Percentiles rank a stretch among this genome's conserved stretches.
phyloP scores from a whole-genome alignment of 495 filamentous ascomycete genomes.

The Hyaloscypha variabilis region DNA sequence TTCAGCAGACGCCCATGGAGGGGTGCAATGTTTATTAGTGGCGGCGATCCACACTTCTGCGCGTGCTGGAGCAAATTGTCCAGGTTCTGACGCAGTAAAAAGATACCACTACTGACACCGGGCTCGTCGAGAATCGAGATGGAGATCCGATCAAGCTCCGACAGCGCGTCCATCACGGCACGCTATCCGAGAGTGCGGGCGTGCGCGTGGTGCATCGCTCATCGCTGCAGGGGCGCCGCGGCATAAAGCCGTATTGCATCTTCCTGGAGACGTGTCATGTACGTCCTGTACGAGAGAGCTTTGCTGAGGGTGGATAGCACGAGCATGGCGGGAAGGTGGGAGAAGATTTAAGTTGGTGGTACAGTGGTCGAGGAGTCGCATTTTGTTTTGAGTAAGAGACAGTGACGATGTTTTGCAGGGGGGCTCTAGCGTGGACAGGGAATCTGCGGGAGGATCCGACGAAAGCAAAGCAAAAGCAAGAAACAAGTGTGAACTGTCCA shows the following conservation, averaged over 20 bases:
- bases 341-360: too few relatives aligned
- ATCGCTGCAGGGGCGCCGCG: not conserved
- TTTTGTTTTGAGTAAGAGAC: too few relatives aligned
- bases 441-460: too few relatives aligned
- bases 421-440: not conserved
- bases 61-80: not conserved
- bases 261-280: too few relatives aligned
- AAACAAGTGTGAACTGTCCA: not conserved
- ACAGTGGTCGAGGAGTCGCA: too few relatives aligned
- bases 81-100: not conserved
- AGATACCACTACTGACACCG: not conserved
- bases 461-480: too few relatives aligned
- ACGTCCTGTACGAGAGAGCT: too few relatives aligned
- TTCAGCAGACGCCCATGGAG: not conserved
- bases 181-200: not conserved
- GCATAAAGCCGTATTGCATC: too few relatives aligned
- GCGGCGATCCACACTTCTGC: slow-evolving; percentile 18
- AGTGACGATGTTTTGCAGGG: too few relatives aligned
- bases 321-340: too few relatives aligned
- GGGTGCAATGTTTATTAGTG: not conserved
- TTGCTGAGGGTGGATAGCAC: too few relatives aligned
- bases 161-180: not conserved
- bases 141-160: slow-evolving; percentile 19
- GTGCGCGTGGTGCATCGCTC: not conserved
- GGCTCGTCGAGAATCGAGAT: not conserved